Percentiles rank a stretch among this genome's conserved stretches.
These are phyloP conservation scores for Hyaloscypha hepaticicola DNA, from an alignment of 495 filamentous ascomycete species.

Conservation along the genomic window DNA sequence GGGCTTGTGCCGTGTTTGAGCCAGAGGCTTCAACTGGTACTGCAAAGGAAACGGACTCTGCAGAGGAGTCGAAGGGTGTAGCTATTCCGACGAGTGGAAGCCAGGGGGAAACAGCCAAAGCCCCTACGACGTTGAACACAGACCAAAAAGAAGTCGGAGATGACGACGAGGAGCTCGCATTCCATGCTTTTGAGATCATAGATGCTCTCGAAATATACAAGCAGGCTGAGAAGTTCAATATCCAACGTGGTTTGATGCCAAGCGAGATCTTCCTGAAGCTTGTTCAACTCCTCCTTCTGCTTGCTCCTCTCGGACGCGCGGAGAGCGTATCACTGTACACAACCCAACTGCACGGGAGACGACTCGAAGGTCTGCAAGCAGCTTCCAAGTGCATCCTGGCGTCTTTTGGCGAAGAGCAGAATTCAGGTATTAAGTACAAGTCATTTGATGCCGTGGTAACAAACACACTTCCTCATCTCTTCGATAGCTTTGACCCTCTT, in stretches of 20 bases:
- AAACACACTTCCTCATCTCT: constrained; percentile 11
- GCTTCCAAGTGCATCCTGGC: constrained; percentile 6
- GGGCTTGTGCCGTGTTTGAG: constrained; percentile 9
- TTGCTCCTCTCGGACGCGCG: constrained; percentile 6
- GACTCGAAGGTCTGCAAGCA: constrained; percentile 3
- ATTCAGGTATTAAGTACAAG: constrained; percentile 10
- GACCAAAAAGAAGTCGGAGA: neutral
- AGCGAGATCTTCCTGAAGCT: constrained; percentile 12
- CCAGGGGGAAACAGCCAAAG: neutral
- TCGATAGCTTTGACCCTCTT: constrained; percentile 10
- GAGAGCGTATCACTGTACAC: constrained; percentile 13
- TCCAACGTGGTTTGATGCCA: constrained; percentile 2
- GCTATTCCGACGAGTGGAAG: neutral
- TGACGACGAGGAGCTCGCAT: constrained; percentile 7
- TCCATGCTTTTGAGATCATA: constrained; percentile 12
- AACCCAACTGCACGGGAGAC: constrained; percentile 3
- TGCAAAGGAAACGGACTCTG: neutral
- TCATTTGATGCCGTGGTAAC: constrained; percentile 7
- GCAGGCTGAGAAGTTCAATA: neutral
- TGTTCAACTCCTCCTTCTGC: constrained; percentile 11
- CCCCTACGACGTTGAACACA: neutral
- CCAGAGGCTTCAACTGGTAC: constrained; percentile 6
- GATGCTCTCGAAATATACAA: constrained; percentile 12
- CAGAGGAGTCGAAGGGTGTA: neutral
- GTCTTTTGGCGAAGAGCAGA: constrained; percentile 3